phyloP scores from a whole-genome alignment of 352 stramenopile genomes.

The Pelagophyceae sp. region DNA sequence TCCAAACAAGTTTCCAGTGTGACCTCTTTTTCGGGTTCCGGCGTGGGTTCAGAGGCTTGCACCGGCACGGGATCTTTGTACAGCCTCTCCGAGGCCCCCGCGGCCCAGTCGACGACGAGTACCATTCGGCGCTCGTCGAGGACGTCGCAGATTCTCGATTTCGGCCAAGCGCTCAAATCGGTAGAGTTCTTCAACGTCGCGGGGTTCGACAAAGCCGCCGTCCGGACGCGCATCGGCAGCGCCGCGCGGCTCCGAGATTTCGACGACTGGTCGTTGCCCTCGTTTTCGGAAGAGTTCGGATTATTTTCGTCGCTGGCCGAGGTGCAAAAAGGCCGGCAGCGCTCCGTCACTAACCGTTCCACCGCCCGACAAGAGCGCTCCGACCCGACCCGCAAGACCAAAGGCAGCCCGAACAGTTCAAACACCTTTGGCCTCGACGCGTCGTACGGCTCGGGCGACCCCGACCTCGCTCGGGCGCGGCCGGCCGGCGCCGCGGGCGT shows the following conservation, averaged over 20 bases:
- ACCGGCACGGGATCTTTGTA: not conserved
- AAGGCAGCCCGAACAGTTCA: not conserved
- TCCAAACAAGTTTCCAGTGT: slow-evolving; percentile 70
- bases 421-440: not conserved
- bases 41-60: not conserved
- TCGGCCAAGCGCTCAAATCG: not conserved
- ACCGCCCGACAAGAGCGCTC: not conserved
- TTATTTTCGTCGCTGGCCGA: not conserved
- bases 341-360: not conserved
- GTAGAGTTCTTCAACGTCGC: no score
- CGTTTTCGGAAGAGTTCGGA: no score
- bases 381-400: slow-evolving; percentile 3
- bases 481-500: not conserved
- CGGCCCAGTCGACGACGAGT: not conserved
- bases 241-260: no score
- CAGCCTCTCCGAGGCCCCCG: no score
- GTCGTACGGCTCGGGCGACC: not conserved
- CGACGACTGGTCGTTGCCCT: no score
- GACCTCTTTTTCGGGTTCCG: not conserved
- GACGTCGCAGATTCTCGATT: not conserved
- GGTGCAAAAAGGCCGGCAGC: not conserved
- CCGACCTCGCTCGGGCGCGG: not conserved
- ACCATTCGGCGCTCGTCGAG: not conserved
- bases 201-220: no score
- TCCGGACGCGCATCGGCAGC: no score